phyloP scores from a whole-genome alignment of 208 protist genomes.

The Herpetomonas samuelpessoai region DNA sequence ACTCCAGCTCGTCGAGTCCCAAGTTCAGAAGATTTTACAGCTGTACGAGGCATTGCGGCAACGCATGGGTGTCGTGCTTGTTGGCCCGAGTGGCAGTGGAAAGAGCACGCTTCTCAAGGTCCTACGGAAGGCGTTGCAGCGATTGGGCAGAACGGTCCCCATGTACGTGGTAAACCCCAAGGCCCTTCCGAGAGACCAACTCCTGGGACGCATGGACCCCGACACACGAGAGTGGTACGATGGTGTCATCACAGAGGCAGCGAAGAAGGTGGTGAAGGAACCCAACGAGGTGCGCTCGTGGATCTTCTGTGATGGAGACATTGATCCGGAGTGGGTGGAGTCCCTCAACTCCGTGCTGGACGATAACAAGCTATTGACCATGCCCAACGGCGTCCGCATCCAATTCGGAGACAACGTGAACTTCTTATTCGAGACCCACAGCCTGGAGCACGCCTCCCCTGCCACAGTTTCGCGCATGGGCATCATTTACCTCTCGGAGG shows the following conservation, averaged over 20 bases:
- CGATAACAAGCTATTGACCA: conserved; percentile 97
- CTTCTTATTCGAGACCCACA: conserved; percentile 98
- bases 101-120: conserved; percentile 96
- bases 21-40: conserved; percentile 95
- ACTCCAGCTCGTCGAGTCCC: conserved; percentile 84
- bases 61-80: conserved; percentile 98
- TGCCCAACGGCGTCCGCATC: conserved; percentile 98
- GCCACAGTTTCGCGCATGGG: conserved; percentile 98
- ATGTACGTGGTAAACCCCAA: conserved; percentile 98
- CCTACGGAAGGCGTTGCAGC: conserved; percentile 83
- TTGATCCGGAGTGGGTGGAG: conserved; percentile 99
- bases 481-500: conserved; percentile 97
- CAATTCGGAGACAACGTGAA: conserved; percentile 98
- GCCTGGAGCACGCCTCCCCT: conserved; percentile 96
- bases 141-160: conserved; percentile 82
- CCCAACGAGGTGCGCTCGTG: conserved; percentile 88
- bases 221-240: conserved; percentile 99
- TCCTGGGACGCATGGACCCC: conserved; percentile 97
- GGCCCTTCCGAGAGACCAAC: conserved; percentile 93
- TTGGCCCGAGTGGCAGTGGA: conserved; percentile 96
- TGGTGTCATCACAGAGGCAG: conserved; percentile 96
- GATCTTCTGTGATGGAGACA: conserved; percentile 98
- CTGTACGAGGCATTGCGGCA: conserved; percentile 96
- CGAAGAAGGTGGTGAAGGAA: conserved; percentile 94
- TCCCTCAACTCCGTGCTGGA: conserved; percentile 99